Conservation (phyloP, 306 rosid species). For the Cucurbita moschata region DNA sequence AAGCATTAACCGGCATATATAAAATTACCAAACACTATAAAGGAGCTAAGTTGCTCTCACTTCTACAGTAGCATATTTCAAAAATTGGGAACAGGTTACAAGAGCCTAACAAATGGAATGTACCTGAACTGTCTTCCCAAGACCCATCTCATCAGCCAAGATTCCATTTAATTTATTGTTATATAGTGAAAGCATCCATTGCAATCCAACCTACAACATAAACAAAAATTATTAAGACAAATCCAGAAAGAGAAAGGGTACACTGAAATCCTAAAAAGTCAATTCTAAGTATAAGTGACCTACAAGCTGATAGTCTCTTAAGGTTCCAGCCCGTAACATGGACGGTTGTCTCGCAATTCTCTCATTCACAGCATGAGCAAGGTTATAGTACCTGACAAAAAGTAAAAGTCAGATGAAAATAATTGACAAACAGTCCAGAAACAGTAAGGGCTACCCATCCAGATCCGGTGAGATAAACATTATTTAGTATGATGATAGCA, state of each 20-base stretch:
- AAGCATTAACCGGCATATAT: not conserved
- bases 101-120: constrained; percentile 9
- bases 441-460: not conserved
- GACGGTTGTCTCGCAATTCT: constrained; percentile 79
- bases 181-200: constrained; percentile 98
- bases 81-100: not conserved
- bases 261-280: constrained; percentile 1
- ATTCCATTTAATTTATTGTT: constrained; percentile 97
- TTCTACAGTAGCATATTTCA: not conserved
- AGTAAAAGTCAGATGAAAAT: constrained; percentile 6
- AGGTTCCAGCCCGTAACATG: constrained; percentile 78
- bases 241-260: not conserved
- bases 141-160: constrained; percentile 99
- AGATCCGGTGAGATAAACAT: not conserved
- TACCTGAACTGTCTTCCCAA: constrained; percentile 98
- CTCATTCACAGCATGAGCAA: constrained; percentile 97
- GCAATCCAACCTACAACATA: constrained; percentile 76
- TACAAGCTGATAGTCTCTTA: constrained; percentile 98
- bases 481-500: not conserved
- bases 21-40: not conserved
- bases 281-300: constrained; percentile 20
- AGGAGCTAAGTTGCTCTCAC: not conserved
- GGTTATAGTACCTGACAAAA: constrained; percentile 71
- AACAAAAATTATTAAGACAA: constrained; percentile 1
- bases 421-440: not conserved